These are phyloP conservation scores for Diaporthe sp. DNA, from an alignment of 2,329 filamentous ascomycete genomes.

Conservation along the genomic window DNA sequence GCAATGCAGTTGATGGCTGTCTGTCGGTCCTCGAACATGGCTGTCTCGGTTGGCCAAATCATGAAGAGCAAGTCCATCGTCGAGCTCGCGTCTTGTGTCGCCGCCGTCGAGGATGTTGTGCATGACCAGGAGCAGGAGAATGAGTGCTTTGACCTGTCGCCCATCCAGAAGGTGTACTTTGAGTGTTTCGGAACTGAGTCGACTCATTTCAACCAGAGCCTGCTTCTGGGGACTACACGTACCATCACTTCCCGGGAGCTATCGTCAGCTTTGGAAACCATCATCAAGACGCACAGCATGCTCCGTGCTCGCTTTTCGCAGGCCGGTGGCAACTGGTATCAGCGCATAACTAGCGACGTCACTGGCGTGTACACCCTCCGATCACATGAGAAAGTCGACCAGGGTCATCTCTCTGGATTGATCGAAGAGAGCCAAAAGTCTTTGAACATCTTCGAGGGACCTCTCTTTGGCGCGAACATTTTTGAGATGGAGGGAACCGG, in stretches of 20 bases:
- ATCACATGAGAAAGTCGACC: neutral
- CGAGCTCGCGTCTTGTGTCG: slow-evolving; percentile 12
- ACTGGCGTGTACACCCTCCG: neutral
- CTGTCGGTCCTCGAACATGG: slow-evolving; percentile 20
- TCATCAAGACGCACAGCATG: slow-evolving; percentile 11
- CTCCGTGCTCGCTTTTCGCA: slow-evolving; percentile 8
- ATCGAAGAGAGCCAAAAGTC: slow-evolving; percentile 13
- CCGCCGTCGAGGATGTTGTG: slow-evolving; percentile 10
- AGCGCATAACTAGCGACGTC: slow-evolving; percentile 3
- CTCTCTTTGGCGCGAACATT: slow-evolving; percentile 1
- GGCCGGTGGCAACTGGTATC: neutral
- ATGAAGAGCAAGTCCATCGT: slow-evolving; percentile 21
- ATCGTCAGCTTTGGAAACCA: neutral
- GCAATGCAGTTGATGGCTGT: slow-evolving; percentile 57
- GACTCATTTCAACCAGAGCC: slow-evolving; percentile 16
- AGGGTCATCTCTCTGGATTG: neutral
- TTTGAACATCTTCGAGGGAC: neutral
- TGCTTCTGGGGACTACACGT: neutral
- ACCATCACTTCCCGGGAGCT: neutral
- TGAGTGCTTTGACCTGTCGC: neutral
- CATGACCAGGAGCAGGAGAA: slow-evolving; percentile 18
- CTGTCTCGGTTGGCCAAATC: slow-evolving; percentile 2
- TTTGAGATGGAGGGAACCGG: neutral
- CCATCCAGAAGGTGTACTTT: slow-evolving; percentile 11
- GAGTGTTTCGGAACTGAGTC: neutral